A percentile compares a stretch with the other conserved stretches of the same genome.
Evolutionary conservation across 768 basidiomycete genomes (phyloP).

Genomic region (Pleurotus cornucopiae): DNA sequence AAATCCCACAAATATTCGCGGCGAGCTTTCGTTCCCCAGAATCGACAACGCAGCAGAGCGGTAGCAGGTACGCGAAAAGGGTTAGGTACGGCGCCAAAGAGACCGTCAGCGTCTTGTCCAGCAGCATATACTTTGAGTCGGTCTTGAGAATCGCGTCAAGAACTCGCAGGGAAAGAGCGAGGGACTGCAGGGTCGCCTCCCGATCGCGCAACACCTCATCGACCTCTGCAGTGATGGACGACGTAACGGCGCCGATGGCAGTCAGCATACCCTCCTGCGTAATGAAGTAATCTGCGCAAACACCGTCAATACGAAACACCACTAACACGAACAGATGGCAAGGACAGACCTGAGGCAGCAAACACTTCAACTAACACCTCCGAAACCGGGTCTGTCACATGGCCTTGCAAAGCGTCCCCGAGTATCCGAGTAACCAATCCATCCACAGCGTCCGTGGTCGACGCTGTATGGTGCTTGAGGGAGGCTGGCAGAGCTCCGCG

Average conservation of each 20-base stretch:
- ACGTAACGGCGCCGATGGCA: constrained; percentile 27
- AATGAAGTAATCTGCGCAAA: constrained; percentile 27
- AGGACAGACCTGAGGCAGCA: constrained; percentile 33
- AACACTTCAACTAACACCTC: constrained; percentile 35
- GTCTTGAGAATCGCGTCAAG: constrained; percentile 23
- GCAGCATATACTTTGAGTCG: constrained; percentile 13
- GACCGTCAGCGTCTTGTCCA: neutral
- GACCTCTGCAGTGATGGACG: constrained; percentile 31
- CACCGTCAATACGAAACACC: too few species aligned
- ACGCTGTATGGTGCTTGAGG: constrained; percentile 36
- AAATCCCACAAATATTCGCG: constrained; percentile 33
- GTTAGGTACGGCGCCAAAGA: constrained; percentile 40
- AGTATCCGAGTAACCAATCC: constrained; percentile 22
- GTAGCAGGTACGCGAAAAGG: constrained; percentile 43
- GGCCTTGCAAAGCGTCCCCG: constrained; percentile 27
- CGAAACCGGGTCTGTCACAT: constrained; percentile 20
- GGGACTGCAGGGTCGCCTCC: constrained; percentile 14
- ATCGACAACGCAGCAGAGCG: constrained; percentile 21
- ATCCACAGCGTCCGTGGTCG: constrained; percentile 42
- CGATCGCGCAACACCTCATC: constrained; percentile 26
- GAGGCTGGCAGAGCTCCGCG: constrained; percentile 36
- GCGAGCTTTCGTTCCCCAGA: constrained; percentile 29
- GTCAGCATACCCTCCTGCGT: constrained; percentile 27
- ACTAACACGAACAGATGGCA: too few species aligned
- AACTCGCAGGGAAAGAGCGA: constrained; percentile 27